These are phyloP conservation scores for Telfairia occidentalis DNA, from an alignment of 331 rosid genomes.

Conservation along the genomic window DNA sequence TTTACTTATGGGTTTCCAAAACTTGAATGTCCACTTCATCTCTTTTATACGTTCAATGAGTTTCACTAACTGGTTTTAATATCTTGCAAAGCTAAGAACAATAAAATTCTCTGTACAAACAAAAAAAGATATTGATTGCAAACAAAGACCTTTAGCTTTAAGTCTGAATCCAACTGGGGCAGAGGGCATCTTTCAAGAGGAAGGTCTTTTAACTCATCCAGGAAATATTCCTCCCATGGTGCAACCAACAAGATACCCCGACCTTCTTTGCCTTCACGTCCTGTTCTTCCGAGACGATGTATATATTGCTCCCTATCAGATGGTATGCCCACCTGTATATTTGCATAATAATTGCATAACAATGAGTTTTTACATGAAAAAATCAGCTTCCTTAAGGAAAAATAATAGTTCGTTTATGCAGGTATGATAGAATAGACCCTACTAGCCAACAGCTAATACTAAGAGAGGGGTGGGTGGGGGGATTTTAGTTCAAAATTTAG, in stretches of 20 bases:
- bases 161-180: conserved; percentile 40
- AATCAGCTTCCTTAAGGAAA: background rate
- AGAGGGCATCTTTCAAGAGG: conserved; percentile 53
- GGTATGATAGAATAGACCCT: background rate
- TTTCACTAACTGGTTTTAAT: background rate
- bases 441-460: background rate
- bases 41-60: background rate
- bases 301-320: conserved; percentile 75
- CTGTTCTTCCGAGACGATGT: conserved; percentile 93
- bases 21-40: background rate
- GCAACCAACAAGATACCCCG: conserved; percentile 67
- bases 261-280: conserved; percentile 85
- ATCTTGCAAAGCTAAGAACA: background rate
- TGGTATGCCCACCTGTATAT: conserved; percentile 68
- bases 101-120: background rate
- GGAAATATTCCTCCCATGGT: conserved; percentile 89
- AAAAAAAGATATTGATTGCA: background rate
- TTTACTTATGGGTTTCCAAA: background rate
- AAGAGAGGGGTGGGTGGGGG: background rate
- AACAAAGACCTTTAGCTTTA: conserved; percentile 49
- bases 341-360: background rate
- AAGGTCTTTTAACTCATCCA: conserved; percentile 62
- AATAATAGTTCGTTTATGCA: background rate
- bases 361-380: background rate
- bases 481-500: background rate